These are phyloP conservation scores for Cytospora leucostoma DNA, from an alignment of 2,329 filamentous ascomycete genomes.

Conservation along the genomic window DNA sequence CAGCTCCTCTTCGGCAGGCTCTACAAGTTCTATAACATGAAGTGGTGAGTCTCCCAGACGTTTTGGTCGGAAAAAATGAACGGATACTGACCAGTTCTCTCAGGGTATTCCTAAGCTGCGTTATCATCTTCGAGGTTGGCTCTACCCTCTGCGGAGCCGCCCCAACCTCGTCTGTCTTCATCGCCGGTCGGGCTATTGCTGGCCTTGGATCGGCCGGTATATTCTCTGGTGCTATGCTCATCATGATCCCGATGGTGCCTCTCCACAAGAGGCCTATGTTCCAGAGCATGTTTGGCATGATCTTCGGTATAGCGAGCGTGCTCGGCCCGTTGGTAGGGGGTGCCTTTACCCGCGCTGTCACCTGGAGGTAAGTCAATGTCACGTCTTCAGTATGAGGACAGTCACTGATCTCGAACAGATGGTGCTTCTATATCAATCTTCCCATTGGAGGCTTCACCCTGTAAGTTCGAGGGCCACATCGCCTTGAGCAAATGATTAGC, in stretches of 20 bases:
- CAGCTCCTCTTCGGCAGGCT: conserved; percentile 56
- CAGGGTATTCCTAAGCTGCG: conserved; percentile 48
- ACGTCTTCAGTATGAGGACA: background rate
- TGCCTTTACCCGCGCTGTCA: conserved; percentile 49
- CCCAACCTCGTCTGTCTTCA: conserved; percentile 54
- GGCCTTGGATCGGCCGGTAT: conserved; percentile 59
- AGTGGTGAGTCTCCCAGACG: conserved; percentile 40
- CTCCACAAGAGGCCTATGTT: conserved; percentile 62
- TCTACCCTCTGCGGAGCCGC: conserved; percentile 58
- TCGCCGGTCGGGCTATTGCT: conserved; percentile 58
- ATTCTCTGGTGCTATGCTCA: conserved; percentile 58
- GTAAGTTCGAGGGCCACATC: conserved; percentile 3
- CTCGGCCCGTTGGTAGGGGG: conserved; percentile 57
- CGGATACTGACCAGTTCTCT: background rate
- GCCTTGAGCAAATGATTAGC: too few species aligned
- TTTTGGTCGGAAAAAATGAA: background rate
- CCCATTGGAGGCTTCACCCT: conserved; percentile 55
- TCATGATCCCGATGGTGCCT: conserved; percentile 60
- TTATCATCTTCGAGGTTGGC: conserved; percentile 57
- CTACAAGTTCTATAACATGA: conserved; percentile 56
- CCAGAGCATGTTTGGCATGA: conserved; percentile 55
- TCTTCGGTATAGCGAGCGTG: conserved; percentile 58
- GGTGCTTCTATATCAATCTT: conserved; percentile 63
- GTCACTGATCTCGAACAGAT: conserved; percentile 34
- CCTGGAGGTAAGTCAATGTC: conserved; percentile 46